Percentiles rank a stretch among this genome's conserved stretches.
phyloP scores from a whole-genome alignment of 495 filamentous ascomycete genomes.

The Ramalina intermedia region DNA sequence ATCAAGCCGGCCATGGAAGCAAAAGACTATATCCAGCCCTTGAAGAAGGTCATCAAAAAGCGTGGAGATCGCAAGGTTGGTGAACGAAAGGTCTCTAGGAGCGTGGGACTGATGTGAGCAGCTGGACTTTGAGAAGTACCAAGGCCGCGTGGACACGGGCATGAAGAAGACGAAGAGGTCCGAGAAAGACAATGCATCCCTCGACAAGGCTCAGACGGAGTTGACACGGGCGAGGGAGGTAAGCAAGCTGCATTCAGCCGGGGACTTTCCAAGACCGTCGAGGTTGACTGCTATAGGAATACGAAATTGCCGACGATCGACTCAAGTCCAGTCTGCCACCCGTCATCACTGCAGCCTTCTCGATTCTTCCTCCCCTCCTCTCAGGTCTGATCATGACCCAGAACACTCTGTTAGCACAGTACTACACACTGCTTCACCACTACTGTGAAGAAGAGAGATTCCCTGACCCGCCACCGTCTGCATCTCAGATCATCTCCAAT shows the following conservation, averaged over 20 bases:
- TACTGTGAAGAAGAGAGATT: conserved; percentile 62
- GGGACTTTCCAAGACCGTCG: too few species aligned
- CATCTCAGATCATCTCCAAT: conserved; percentile 52
- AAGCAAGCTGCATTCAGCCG: conserved; percentile 8
- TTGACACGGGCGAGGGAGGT: conserved; percentile 53
- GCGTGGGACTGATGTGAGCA: conserved; percentile 17
- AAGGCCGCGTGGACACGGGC: conserved; percentile 56
- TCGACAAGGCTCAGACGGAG: conserved; percentile 71
- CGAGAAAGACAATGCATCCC: conserved; percentile 60
- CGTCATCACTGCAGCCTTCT: conserved; percentile 58
- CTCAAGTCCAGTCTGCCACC: conserved; percentile 62
- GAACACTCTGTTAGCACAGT: conserved; percentile 66
- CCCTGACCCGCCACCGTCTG: conserved; percentile 56
- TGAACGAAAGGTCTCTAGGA: not conserved
- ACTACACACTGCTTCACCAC: conserved; percentile 70
- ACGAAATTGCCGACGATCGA: conserved; percentile 68
- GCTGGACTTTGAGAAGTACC: conserved; percentile 74
- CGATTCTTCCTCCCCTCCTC: conserved; percentile 65
- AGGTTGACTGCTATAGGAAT: conserved; percentile 42
- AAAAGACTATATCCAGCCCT: conserved; percentile 52
- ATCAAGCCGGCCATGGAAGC: conserved; percentile 60
- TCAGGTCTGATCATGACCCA: conserved; percentile 65
- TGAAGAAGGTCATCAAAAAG: conserved; percentile 87
- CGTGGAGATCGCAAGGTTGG: conserved; percentile 71
- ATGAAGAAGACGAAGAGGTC: conserved; percentile 56